A percentile compares a stretch with the other conserved stretches of the same genome.
phyloP scores from a whole-genome alignment of 257 asterid species.

The Cynanchum wilfordii region DNA sequence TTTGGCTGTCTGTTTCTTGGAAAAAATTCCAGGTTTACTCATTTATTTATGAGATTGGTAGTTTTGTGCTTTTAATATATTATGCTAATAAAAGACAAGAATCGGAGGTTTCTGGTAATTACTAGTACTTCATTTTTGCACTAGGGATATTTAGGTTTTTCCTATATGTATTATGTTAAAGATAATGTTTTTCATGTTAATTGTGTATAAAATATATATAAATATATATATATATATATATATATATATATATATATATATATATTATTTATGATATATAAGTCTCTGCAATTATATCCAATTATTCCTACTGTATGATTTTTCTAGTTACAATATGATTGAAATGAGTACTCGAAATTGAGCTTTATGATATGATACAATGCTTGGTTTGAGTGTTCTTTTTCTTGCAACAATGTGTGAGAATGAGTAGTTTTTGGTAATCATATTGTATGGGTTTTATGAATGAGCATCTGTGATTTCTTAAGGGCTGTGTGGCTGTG shows the following conservation, averaged over 20 bases:
- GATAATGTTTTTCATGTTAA: not conserved
- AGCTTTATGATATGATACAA: not conserved
- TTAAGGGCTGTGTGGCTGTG: not conserved
- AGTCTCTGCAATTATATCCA: not conserved
- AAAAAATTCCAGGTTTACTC: not conserved
- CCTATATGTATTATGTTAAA: not conserved
- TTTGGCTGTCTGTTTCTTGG: not conserved
- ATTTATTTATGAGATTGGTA: not conserved
- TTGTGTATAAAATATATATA: too few relatives aligned
- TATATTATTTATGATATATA: not conserved
- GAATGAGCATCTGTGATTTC: not conserved
- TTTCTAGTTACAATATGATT: not conserved
- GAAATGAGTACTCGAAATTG: not conserved
- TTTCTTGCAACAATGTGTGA: not conserved
- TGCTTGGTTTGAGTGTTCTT: not conserved
- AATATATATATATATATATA: not conserved
- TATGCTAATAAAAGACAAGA: not conserved
- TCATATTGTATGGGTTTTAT: not conserved
- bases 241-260: not conserved
- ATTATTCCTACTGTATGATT: not conserved
- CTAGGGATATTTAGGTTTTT: not conserved
- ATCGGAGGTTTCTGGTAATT: not conserved
- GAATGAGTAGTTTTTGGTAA: not conserved
- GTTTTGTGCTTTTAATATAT: too few relatives aligned
- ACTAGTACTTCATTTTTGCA: not conserved